These are phyloP conservation scores for Calocera viscosa DNA, from an alignment of 768 basidiomycete genomes.

Conservation along the genomic window DNA sequence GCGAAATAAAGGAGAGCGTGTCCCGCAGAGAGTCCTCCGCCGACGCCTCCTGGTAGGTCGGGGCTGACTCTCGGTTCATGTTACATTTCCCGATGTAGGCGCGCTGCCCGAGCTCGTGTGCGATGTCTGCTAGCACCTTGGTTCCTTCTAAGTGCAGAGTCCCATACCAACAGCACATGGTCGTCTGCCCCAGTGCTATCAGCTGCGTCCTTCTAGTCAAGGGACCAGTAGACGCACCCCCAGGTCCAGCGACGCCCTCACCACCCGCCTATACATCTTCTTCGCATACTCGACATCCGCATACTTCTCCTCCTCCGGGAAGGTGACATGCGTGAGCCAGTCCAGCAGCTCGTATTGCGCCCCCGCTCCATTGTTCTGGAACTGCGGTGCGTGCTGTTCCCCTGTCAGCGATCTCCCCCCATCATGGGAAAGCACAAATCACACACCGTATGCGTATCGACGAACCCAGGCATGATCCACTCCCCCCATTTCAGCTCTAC, in stretches of 20 bases:
- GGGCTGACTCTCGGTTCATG: slow-evolving; percentile 65
- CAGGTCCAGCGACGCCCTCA: slow-evolving; percentile 52
- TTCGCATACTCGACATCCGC: slow-evolving; percentile 54
- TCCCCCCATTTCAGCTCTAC: slow-evolving; percentile 34
- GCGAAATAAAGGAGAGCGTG: slow-evolving; percentile 51
- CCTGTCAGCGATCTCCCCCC: neutral
- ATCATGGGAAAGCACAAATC: neutral
- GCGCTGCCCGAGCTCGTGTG: slow-evolving; percentile 57
- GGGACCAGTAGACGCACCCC: slow-evolving; percentile 44
- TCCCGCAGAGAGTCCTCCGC: slow-evolving; percentile 44
- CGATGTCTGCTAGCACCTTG: slow-evolving; percentile 65
- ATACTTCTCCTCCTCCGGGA: slow-evolving; percentile 76
- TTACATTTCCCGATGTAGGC: slow-evolving; percentile 89
- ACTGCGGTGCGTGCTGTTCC: slow-evolving; percentile 64
- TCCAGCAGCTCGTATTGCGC: slow-evolving; percentile 77
- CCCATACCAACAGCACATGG: slow-evolving; percentile 86
- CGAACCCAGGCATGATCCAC: slow-evolving; percentile 76
- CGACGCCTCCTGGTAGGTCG: slow-evolving; percentile 57
- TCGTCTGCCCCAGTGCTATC: slow-evolving; percentile 49
- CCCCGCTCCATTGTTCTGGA: slow-evolving; percentile 65
- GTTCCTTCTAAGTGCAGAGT: slow-evolving; percentile 70
- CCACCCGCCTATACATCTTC: slow-evolving; percentile 54
- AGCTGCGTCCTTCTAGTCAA: neutral
- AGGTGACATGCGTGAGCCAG: slow-evolving; percentile 76
- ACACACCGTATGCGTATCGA: slow-evolving; percentile 84